Evolutionary conservation across 23 red algal genomes (phyloP), one percentile per base, ranked within the genome.

Genomic region (Gracilaria gracilis): DNA sequence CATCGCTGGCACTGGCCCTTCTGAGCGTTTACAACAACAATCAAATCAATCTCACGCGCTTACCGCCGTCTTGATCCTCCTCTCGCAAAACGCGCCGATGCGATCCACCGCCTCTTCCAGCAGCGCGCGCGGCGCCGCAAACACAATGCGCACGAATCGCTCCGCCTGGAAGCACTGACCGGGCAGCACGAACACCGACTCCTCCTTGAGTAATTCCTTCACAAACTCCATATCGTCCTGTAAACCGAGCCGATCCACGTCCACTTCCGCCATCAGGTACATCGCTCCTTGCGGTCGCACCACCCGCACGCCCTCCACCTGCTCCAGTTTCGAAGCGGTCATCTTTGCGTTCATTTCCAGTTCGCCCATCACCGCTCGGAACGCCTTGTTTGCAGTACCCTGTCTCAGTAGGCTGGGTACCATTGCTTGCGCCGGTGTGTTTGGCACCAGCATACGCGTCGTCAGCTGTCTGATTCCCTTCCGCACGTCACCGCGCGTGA

Each of bases 181-280:
- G n/a, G 97, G 97, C 24, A 99, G 81, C 44, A 95, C 91, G 29
- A 95, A 95, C 51, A 99, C 97, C 25, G 84, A 66, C 73, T 99
- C 94, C 79, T 96, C 97, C 16, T 25, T 67, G 33, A 84, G 57
- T 75, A 99, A 77, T 67, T 84, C 80, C 61, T 86, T 66, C 13
- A 82, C 80, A 75, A 96, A 99, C 24, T 94, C 92, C 85, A 88
- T 58, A 55, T 96, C 94, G 38, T 95, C 93, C 44, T 61, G 50
- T 27, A 92, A 23, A 21, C 90, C 76, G 40, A 99, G 24, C 8
- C 55, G 36, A 13, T 73, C 67, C 9, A 85, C 81, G 50, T 99
- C 94, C 3, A 99, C 37, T 57, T 79, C 80, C 71, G 85, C 94
- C 97, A 99, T 96, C 57, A 90, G 40, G 51, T 99, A 99, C 97